phyloP scores from a whole-genome alignment of 352 stramenopile species.

The Phytophthora cajani region DNA sequence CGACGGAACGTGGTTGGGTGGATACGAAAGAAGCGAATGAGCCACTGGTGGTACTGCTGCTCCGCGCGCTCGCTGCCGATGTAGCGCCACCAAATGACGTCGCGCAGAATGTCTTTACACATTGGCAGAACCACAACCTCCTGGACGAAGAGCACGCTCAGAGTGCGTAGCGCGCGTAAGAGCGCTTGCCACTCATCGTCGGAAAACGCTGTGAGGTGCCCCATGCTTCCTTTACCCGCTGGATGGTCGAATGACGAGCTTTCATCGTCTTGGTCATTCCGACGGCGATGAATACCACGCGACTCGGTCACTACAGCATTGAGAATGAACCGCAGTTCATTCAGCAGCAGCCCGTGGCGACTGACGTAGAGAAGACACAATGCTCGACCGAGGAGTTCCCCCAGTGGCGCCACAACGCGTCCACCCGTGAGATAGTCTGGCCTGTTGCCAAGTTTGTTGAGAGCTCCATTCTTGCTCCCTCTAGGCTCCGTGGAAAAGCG shows the following conservation, averaged over 20 bases:
- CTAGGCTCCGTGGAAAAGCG: slow-evolving; percentile 30
- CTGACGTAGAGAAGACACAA: slow-evolving; percentile 90
- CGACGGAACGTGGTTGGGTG: slow-evolving; percentile 82
- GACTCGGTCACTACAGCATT: slow-evolving; percentile 66
- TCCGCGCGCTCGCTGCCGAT: slow-evolving; percentile 77
- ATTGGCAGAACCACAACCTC: slow-evolving; percentile 88
- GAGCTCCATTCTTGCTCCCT: slow-evolving; percentile 12
- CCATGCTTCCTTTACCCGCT: slow-evolving; percentile 29
- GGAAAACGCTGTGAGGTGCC: slow-evolving; percentile 54
- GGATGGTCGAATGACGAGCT: slow-evolving; percentile 19
- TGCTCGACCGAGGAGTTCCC: slow-evolving; percentile 75
- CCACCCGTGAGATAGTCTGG: slow-evolving; percentile 76
- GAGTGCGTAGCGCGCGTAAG: slow-evolving; percentile 65
- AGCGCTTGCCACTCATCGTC: slow-evolving; percentile 78
- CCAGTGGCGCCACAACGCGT: slow-evolving; percentile 57
- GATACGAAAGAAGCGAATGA: slow-evolving; percentile 86
- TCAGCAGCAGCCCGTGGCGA: slow-evolving; percentile 87
- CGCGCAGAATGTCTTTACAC: slow-evolving; percentile 88
- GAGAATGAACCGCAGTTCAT: slow-evolving; percentile 86
- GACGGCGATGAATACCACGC: slow-evolving; percentile 21
- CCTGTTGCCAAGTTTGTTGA: slow-evolving; percentile 15
- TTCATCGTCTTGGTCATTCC: slow-evolving; percentile 23
- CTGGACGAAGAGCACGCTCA: slow-evolving; percentile 85
- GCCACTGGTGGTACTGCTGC: slow-evolving; percentile 81
- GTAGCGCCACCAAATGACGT: slow-evolving; percentile 90